Percentiles rank a stretch among this genome's conserved stretches.
Evolutionary conservation across 441 rosid species (phyloP).

Genomic region (Erodium trifolium): DNA sequence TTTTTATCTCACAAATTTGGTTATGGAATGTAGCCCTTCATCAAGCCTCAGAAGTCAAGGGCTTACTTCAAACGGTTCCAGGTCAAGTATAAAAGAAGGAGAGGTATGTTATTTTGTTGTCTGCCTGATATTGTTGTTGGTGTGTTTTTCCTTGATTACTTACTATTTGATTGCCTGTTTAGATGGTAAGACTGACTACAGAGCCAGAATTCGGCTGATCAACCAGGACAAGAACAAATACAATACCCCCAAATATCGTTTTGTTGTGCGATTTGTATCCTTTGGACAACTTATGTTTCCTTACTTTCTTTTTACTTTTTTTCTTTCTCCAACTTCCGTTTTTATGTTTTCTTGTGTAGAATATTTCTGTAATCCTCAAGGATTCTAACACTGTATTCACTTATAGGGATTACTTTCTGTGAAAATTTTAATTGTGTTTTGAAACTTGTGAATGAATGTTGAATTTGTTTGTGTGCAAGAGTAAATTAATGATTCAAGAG

Average conservation of each 20-base stretch:
- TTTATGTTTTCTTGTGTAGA: neutral
- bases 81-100: constrained; percentile 28
- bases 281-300: neutral
- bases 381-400: neutral
- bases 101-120: constrained; percentile 16
- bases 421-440: neutral
- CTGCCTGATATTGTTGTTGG: neutral
- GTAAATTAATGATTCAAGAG: neutral
- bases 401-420: neutral
- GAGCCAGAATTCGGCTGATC: constrained; percentile 8
- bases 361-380: neutral
- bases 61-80: constrained; percentile 26
- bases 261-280: constrained; percentile 11
- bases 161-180: neutral
- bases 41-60: constrained; percentile 25
- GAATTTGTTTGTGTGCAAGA: too few relatives aligned
- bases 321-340: neutral
- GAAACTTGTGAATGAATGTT: too few relatives aligned
- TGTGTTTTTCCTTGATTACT: neutral
- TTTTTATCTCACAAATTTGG: neutral
- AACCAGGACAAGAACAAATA: constrained; percentile 11
- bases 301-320: neutral
- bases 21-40: constrained; percentile 16
- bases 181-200: constrained; percentile 8
- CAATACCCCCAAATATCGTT: constrained; percentile 10